Base-by-base conservation (phyloP, 345 rosid species). In the Brassica rapa region DNA sequence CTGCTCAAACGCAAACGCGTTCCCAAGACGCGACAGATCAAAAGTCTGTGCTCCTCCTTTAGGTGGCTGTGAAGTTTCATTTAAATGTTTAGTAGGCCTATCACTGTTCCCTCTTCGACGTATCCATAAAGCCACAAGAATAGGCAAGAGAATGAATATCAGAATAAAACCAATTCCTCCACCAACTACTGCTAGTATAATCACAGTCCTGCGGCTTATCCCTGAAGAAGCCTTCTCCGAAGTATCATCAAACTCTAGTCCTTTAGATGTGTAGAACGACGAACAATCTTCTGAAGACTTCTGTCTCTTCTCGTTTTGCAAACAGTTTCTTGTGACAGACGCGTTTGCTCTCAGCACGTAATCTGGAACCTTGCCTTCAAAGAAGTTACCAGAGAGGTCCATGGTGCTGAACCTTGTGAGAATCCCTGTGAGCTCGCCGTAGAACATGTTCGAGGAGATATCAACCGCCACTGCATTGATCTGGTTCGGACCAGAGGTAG, bases 301-400 rank as follows among this genome's bases (percentile, higher is more conserved):
- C 81, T 93, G 99, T 56, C 71, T 46, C 59, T 85, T 78, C 51
- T 78, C 84, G 57, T 78, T 73, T 67, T 83, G 93, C 72, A 95
- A 96, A 74, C 99, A 95, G 82, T 95, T 95, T 8, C 83, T 80
- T 7, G 16, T 75, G 66, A 93, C 86, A 73, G 92, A 86, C 33
- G 88, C 82, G 75, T 90, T 89, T 49, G n/a, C 35, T 10, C 29
- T 23, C 53, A 4, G 55, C 75, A 82, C 83, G 82, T 83, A 89
- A 16, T 86, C 87, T 0, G 94, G 98, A 87, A 93, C 86, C 82
- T 57, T 77, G 70, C 99, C 99, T 74, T 93, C 81, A 21, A 96
- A 91, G 78, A 88, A 96, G 68, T 96, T 96, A 66, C 88, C 88
- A 3, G 96, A 89, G 77, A 96, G 83, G 78, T 91, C 85, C 51